A percentile compares a stretch with the other conserved stretches of the same genome.
Conservation (phyloP, 192 early-diverging fungal species). For the Backusella psychrophila region DNA sequence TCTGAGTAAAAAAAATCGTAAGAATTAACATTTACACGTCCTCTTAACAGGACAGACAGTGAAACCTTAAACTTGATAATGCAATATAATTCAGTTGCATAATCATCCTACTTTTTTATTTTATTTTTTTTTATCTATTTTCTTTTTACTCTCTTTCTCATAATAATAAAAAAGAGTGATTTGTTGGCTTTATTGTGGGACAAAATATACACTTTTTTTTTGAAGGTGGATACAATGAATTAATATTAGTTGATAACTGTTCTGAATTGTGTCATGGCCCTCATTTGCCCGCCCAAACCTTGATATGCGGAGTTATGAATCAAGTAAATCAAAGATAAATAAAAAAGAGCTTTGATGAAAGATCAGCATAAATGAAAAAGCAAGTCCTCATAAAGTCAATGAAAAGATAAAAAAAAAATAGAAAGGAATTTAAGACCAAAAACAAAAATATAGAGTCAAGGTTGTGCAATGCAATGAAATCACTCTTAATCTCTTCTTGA, state of each 20-base stretch:
- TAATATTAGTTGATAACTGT: neutral
- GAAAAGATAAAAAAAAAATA: neutral
- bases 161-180: neutral
- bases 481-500: neutral
- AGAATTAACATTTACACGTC: neutral
- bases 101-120: neutral
- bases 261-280: neutral
- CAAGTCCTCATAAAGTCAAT: neutral
- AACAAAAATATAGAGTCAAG: no score
- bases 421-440: no score
- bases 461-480: neutral
- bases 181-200: neutral
- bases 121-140: neutral
- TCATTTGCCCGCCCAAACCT: neutral
- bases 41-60: neutral
- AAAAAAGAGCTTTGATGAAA: neutral
- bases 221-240: neutral
- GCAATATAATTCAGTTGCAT: neutral
- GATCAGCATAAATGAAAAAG: neutral
- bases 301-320: neutral
- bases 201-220: neutral
- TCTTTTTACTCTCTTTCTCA: neutral
- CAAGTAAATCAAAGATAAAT: neutral
- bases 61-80: neutral
- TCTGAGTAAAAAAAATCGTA: neutral